Base-by-base conservation (phyloP, 352 stramenopile genomes). In the Pythium pyrilobum region DNA sequence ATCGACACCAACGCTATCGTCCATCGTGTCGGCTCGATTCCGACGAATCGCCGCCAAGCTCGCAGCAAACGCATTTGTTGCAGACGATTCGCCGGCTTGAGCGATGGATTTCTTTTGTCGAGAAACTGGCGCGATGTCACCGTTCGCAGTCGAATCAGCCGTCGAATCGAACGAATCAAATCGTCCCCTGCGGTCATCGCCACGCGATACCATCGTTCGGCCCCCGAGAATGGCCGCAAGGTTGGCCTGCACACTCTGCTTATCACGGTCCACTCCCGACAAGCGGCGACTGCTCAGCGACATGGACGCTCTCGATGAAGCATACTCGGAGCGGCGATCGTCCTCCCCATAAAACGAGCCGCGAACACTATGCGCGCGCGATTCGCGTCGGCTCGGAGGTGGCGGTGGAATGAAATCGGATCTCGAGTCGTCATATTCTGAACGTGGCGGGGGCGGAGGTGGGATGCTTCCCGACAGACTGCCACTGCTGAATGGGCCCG, bases 41-140 rank as follows among this genome's bases (percentile, higher is more conserved):
- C 72, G 70, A 50, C 80, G 77, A 60, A 90, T 90, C 7, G 80
- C 80, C 50, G 75, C 80, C 27, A 90, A 64, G 56, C 80, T 90
- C 6, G 75, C 71, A 46, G 80, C 80, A 63, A 90, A 88, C 11
- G 75, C 80, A 41, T 90, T 87, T 12, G 67, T 67, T 49, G 86
- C 81, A 12, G 52, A 32, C 5, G 59, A 23, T 18, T 66, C 52
- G 3, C 23, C 27, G 34, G 27, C 52, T 9, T 23, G 33, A 25
- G n/a, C 21, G 21, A n/a, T 48, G 10, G 20, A 1, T 49, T 57
- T 58, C 25, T 39, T 52, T 12, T 20, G 23, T 27, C 49, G 31
- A 32, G 39, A 27, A 7, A 25, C 23, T 11, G 47, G 16, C 6
- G 18, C 27, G 20, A 53, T 36, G 16, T 64, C 56, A 12, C 34